phyloP scores from a whole-genome alignment of 441 rosid species.

The Brassica hybrid region DNA sequence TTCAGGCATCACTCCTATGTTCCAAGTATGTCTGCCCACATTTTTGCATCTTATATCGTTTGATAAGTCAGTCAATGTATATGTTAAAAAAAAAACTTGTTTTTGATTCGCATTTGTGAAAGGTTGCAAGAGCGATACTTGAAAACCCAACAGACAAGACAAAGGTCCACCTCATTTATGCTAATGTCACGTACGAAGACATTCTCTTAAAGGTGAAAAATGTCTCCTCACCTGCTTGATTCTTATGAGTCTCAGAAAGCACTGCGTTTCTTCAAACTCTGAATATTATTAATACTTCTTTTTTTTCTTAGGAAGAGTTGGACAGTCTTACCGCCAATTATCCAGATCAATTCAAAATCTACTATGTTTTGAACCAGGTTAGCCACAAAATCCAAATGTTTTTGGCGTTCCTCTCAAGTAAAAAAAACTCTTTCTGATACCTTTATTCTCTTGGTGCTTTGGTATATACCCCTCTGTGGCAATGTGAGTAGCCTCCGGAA shows the following conservation, averaged over 20 bases:
- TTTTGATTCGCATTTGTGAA: too few species aligned
- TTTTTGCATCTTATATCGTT: too few species aligned
- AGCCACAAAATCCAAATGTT: slow-evolving; percentile 8
- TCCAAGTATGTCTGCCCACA: too few species aligned
- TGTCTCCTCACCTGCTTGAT: not conserved
- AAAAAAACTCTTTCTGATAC: too few species aligned
- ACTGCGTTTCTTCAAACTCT: not conserved
- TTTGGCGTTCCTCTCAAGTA: not conserved
- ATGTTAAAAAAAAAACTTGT: too few species aligned
- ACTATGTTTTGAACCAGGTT: slow-evolving; percentile 92
- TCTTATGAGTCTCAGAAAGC: too few species aligned
- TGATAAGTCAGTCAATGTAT: too few species aligned
- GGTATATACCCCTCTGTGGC: not conserved
- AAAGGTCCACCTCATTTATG: slow-evolving; percentile 39
- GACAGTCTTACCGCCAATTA: slow-evolving; percentile 70
- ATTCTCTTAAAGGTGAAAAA: too few species aligned
- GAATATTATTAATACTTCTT: not conserved
- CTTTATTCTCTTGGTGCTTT: not conserved
- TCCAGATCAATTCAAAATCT: slow-evolving; percentile 72
- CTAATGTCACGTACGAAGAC: too few species aligned
- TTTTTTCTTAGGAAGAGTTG: slow-evolving; percentile 67
- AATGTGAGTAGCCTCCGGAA: slow-evolving; percentile 65
- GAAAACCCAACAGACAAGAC: slow-evolving; percentile 85
- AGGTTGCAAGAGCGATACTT: slow-evolving; percentile 83
- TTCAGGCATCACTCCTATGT: too few species aligned